phyloP scores from a whole-genome alignment of 2,329 filamentous ascomycete species.

The Hymenoscyphus occultus region DNA sequence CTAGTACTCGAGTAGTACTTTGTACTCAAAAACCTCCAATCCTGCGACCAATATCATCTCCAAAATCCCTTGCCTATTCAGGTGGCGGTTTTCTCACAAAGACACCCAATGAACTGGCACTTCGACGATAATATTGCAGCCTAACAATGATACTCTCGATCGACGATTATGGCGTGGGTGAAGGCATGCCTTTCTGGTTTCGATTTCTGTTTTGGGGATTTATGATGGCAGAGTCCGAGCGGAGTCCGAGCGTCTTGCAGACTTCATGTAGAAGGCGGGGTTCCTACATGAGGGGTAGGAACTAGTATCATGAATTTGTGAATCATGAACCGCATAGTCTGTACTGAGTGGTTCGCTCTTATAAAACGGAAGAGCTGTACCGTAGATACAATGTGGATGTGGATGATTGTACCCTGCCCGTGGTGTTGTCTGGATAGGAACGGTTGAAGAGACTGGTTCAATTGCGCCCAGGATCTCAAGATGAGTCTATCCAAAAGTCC shows the following conservation, averaged over 20 bases:
- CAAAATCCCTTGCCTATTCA: neutral
- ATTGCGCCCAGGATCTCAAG: neutral
- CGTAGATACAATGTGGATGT: neutral
- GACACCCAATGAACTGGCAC: neutral
- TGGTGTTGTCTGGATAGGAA: constrained; percentile 1
- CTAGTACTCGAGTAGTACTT: neutral
- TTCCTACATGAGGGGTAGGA: neutral
- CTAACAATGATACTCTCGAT: neutral
- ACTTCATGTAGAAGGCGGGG: neutral
- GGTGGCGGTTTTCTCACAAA: neutral
- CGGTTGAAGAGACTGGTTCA: neutral
- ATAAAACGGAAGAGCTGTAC: no score
- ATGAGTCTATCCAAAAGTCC: no score
- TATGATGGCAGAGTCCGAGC: neutral
- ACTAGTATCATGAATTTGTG: neutral
- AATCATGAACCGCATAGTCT: neutral
- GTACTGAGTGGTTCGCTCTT: no score
- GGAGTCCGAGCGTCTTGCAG: neutral
- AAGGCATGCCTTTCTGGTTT: neutral
- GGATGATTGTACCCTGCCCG: neutral
- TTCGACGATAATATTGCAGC: neutral
- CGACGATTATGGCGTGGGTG: neutral
- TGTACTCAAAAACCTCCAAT: neutral
- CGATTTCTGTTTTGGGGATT: neutral
- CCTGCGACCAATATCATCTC: neutral